Evolutionary conservation across 208 protist genomes (phyloP), one percentile per base, ranked within the genome.

Genomic region (Acanthamoeba royreba): DNA sequence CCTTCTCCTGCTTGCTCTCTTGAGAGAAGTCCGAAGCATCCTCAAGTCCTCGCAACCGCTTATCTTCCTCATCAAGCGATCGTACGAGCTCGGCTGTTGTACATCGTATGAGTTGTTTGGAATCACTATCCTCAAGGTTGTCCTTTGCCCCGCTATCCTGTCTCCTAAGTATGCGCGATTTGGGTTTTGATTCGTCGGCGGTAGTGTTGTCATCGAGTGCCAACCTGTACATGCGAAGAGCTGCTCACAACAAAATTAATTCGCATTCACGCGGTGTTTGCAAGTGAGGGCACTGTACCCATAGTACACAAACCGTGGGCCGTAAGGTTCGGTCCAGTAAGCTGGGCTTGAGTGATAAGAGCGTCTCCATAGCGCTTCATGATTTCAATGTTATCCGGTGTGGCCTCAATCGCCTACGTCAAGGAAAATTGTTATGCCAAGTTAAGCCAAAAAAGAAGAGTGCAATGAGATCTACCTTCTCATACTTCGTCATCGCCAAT

Each of bases 281-380:
- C n/a, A n/a, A n/a, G n/a, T n/a, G n/a, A 28, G n/a, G 58, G 5
- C 19, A 31, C n/a, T 38, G 15, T 83, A 83, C 72, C 72, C 72
- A 83, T 83, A 33, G 45, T 43, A 43, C 72, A 83, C 42, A 83
- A 43, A n/a, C 72, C 72, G 40, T 83, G 72, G 40, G 72, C 72
- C 42, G 35, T 43, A 4, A 83, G 40, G 42, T 83, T 83, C 42
- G 72, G 72, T 45, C 72, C 72, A 11, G 72, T 83, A n/a, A 83
- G 72, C 72, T 83, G 72, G 22, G 72, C 72, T 38, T 83, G 72
- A 4, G 72, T 83, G 42, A 83, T 83, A 43, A 83, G 72, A 9
- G 72, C 72, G 72, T 83, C 72, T 19, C 72, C 72, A 47, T 83
- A 83, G 38, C 72, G 72, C 40, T 83, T 83, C 72, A 83, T 83